Percentiles rank a stretch among this genome's conserved stretches.
Evolutionary conservation across 192 early-diverging fungal species (phyloP).

Genomic region (Rhizophlyctis rosea): DNA sequence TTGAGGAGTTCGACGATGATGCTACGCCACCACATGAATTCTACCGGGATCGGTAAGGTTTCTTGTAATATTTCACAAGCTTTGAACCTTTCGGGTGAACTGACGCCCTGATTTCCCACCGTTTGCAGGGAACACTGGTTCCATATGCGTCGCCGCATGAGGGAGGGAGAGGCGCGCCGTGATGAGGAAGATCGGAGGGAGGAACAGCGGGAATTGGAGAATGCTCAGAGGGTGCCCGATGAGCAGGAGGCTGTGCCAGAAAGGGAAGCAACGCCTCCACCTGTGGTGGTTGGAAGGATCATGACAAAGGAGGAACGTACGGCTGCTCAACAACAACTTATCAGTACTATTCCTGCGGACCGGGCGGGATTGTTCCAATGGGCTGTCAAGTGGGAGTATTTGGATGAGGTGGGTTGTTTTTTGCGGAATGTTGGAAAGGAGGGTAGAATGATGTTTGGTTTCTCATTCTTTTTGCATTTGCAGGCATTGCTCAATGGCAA

Average conservation of each 20-base stretch:
- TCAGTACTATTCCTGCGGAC: constrained; percentile 68
- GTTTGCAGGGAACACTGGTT: not conserved
- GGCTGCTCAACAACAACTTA: constrained; percentile 61
- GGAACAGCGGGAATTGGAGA: constrained; percentile 46
- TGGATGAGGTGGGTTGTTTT: constrained; percentile 57
- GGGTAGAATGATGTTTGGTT: not conserved
- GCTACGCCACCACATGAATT: constrained; percentile 62
- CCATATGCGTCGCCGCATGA: constrained; percentile 8
- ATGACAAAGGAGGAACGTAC: constrained; percentile 68
- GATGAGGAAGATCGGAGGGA: constrained; percentile 55
- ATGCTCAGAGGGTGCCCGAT: constrained; percentile 1
- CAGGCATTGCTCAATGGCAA: not conserved
- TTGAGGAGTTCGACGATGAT: constrained; percentile 75
- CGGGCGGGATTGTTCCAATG: constrained; percentile 67
- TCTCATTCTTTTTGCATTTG: constrained; percentile 18
- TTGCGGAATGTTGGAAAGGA: not conserved
- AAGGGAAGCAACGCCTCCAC: constrained; percentile 16
- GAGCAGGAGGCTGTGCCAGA: constrained; percentile 36
- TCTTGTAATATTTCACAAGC: not conserved
- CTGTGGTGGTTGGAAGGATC: constrained; percentile 48
- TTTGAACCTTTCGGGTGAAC: not conserved
- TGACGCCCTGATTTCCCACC: not conserved
- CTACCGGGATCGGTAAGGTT: constrained; percentile 69
- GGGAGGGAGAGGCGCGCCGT: constrained; percentile 17
- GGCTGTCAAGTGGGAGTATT: constrained; percentile 72